Evolutionary conservation across 2,329 filamentous ascomycete genomes (phyloP).

Genomic region (Tolypocladium inflatum): DNA sequence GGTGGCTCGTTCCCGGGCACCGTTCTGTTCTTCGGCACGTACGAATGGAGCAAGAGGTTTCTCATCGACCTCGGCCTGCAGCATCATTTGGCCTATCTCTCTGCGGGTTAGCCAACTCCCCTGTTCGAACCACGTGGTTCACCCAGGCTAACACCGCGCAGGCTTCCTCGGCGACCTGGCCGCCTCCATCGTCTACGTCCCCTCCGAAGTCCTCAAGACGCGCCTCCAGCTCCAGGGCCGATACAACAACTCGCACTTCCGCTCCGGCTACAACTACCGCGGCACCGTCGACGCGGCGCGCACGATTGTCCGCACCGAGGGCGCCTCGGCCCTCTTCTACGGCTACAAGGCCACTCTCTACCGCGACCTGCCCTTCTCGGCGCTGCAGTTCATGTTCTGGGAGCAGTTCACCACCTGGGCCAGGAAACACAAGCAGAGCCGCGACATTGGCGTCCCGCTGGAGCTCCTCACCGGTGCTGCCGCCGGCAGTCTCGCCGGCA

Average conservation of each 20-base stretch:
- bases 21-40: constrained; percentile 89
- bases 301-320: constrained; percentile 78
- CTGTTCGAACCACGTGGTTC: not conserved
- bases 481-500: constrained; percentile 85
- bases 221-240: constrained; percentile 88
- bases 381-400: constrained; percentile 95
- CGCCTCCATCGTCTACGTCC: constrained; percentile 88
- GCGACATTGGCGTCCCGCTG: constrained; percentile 75
- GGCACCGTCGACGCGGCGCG: constrained; percentile 74
- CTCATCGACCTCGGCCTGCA: constrained; percentile 80
- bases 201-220: constrained; percentile 97
- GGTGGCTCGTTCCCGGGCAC: constrained; percentile 90
- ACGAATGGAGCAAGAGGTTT: constrained; percentile 87
- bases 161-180: constrained; percentile 90
- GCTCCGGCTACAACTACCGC: constrained; percentile 92
- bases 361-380: constrained; percentile 90
- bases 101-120: constrained; percentile 50
- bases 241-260: constrained; percentile 89
- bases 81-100: constrained; percentile 75
- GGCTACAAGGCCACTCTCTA: constrained; percentile 96
- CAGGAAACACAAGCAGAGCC: constrained; percentile 64
- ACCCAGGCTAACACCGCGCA: constrained; percentile 19
- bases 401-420: constrained; percentile 85
- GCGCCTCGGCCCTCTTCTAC: constrained; percentile 77
- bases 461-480: constrained; percentile 85